Evolutionary conservation across 1,284 basidiomycete species (phyloP).

Genomic region (Porogramme epimiltina): DNA sequence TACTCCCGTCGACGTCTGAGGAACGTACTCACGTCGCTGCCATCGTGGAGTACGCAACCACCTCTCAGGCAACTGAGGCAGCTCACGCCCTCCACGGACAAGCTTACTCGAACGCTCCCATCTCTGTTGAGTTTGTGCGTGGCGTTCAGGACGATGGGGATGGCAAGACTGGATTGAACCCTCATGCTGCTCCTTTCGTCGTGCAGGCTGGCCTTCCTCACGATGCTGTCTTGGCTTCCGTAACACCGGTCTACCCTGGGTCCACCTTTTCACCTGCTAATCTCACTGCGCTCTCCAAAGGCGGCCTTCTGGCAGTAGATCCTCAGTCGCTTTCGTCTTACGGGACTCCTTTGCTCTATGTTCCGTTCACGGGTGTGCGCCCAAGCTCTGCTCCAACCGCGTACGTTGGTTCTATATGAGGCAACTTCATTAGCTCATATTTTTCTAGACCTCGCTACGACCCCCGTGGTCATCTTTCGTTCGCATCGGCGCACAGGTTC

Average conservation of each 20-base stretch:
- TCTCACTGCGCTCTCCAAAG: slow-evolving; percentile 17
- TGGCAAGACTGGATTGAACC: slow-evolving; percentile 33
- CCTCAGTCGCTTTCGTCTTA: slow-evolving; percentile 21
- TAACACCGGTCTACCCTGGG: slow-evolving; percentile 18
- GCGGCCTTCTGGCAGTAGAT: slow-evolving; percentile 23
- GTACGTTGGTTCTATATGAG: slow-evolving; percentile 10
- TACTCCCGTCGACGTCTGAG: slow-evolving; percentile 33
- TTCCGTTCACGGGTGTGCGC: slow-evolving; percentile 22
- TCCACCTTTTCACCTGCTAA: slow-evolving; percentile 10
- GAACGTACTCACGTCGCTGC: slow-evolving; percentile 50
- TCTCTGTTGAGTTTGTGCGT: slow-evolving; percentile 50
- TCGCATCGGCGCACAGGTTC: slow-evolving; percentile 20
- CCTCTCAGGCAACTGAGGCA: slow-evolving; percentile 60
- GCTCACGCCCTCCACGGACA: slow-evolving; percentile 60
- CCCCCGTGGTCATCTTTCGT: slow-evolving; percentile 14
- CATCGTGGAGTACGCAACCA: slow-evolving; percentile 60
- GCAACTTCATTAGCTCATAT: neutral
- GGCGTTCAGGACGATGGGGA: slow-evolving; percentile 18
- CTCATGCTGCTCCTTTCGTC: slow-evolving; percentile 36
- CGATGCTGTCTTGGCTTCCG: slow-evolving; percentile 16
- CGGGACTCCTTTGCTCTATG: slow-evolving; percentile 24
- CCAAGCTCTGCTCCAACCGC: slow-evolving; percentile 33
- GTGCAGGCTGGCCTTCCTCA: slow-evolving; percentile 18
- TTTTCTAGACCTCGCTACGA: slow-evolving; percentile 16
- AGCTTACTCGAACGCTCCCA: slow-evolving; percentile 52